Percentiles rank a stretch among this genome's conserved stretches.
phyloP scores from a whole-genome alignment of 2,329 filamentous ascomycete species.

The Aspergillus candidus region DNA sequence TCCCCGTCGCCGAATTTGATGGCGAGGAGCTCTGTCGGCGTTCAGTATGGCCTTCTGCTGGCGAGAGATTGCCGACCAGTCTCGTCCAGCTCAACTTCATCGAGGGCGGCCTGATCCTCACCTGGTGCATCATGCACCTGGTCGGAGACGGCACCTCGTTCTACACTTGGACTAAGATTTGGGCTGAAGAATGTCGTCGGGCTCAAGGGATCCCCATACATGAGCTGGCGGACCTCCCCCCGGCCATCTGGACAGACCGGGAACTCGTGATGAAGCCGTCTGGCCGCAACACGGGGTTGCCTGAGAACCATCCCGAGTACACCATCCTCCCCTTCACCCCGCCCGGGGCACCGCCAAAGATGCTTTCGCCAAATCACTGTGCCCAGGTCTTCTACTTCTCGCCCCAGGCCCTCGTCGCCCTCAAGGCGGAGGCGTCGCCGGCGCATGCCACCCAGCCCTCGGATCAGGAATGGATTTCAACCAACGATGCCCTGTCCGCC shows the following conservation, averaged over 20 bases:
- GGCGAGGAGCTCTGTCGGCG: constrained; percentile 35
- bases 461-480: constrained; percentile 25
- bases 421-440: constrained; percentile 30
- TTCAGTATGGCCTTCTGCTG: constrained; percentile 26
- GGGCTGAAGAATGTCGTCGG: constrained; percentile 33
- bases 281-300: constrained; percentile 21
- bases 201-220: constrained; percentile 21
- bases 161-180: constrained; percentile 27
- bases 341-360: constrained; percentile 26
- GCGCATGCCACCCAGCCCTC: constrained; percentile 20
- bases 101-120: constrained; percentile 46
- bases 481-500: constrained; percentile 33
- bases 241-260: constrained; percentile 25
- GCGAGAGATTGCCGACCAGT: constrained; percentile 34
- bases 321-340: constrained; percentile 27
- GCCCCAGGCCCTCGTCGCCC: constrained; percentile 19
- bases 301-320: constrained; percentile 29
- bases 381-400: constrained; percentile 31
- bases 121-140: constrained; percentile 28
- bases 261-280: constrained; percentile 25
- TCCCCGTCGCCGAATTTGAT: constrained; percentile 46
- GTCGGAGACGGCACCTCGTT: constrained; percentile 31
- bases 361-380: constrained; percentile 25
- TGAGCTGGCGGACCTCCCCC: constrained; percentile 19
- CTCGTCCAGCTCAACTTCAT: constrained; percentile 48